Evolutionary conservation across 768 basidiomycete species (phyloP).

Genomic region (Kwoniella sp.): DNA sequence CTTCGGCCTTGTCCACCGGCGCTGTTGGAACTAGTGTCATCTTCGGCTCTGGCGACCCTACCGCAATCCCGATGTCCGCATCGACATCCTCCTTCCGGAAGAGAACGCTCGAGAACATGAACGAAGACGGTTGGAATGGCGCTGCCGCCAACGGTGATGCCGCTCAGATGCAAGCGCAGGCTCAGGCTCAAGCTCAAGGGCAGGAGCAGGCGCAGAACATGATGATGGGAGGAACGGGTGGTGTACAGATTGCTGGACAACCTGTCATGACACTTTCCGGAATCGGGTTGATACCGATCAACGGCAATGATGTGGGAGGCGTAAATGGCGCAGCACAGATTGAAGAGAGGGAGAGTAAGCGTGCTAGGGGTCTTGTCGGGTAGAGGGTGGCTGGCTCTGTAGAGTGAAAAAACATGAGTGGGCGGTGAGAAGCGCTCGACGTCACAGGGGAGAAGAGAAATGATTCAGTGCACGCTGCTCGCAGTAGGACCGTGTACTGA

Average conservation of each 20-base stretch:
- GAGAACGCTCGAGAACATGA: constrained; percentile 31
- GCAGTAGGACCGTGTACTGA: no score
- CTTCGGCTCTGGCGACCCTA: constrained; percentile 27
- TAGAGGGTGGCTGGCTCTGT: not conserved
- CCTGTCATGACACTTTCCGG: not conserved
- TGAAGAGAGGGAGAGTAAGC: constrained; percentile 16
- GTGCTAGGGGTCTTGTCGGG: constrained; percentile 22
- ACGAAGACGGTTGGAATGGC: constrained; percentile 22
- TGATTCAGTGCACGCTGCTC: no score
- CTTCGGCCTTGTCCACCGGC: constrained; percentile 24
- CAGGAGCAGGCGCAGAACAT: not conserved
- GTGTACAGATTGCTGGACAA: constrained; percentile 3
- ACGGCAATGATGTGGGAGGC: not conserved
- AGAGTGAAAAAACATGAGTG: no score
- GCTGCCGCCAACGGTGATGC: constrained; percentile 3
- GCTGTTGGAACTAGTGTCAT: constrained; percentile 40
- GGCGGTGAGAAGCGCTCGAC: no score
- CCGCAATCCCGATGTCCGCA: not conserved
- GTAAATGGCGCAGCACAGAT: not conserved
- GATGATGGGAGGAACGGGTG: not conserved
- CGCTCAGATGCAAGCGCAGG: constrained; percentile 1
- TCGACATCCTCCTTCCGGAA: constrained; percentile 22
- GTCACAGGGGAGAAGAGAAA: no score
- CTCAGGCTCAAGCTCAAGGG: not conserved
- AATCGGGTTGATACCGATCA: constrained; percentile 9